Evolutionary conservation across 805 yeast species (phyloP), one percentile per base, ranked within the genome.

Genomic region (Zygosaccharomyces siamensis): DNA sequence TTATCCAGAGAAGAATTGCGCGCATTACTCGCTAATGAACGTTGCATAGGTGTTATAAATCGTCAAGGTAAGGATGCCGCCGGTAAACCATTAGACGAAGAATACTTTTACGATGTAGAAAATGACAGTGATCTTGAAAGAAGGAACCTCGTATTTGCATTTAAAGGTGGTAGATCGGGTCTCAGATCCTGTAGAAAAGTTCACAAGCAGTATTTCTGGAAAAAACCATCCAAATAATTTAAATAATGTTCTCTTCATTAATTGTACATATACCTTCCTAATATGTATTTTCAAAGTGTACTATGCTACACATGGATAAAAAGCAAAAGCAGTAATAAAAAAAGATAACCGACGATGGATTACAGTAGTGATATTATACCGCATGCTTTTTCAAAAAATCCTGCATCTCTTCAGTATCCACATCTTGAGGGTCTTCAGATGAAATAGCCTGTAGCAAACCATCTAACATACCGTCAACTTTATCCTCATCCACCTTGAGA

Each of bases 41-140:
- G 67, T 4, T 84, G 92, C 59, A 77, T 92, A 50, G 98, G 98
- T n/a, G 84, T 86, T 8, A 90, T 93, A 51, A 79, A 81, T 60
- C 84, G 98, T 66, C 75, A 78, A 50, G 97, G 97, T 43, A 90
- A 89, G 66, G 99, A 93, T 68, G 97, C 98, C 2, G 95, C 97
- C 2, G 99, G 98, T 8, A 89, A 89, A 66, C 87, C 86, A 3
- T 73, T 93, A 53, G 98, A 92, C 56, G 95, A 89, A 64, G 97
- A 93, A 64, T 93, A 88, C 63, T 93, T 89, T 67, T 93, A 93
- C 63, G 81, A 83, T 49, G 82, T 89, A 3, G 98, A 89, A 56
- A 77, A 81, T 40, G 99, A 93, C 67, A 63, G 69, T 32, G 96
- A 92, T 61, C 60, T 63, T 24, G 81, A 81, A 42, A 81, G 99